Conservation (phyloP, 805 yeast genomes). For the Barnettozyma pratensis region DNA sequence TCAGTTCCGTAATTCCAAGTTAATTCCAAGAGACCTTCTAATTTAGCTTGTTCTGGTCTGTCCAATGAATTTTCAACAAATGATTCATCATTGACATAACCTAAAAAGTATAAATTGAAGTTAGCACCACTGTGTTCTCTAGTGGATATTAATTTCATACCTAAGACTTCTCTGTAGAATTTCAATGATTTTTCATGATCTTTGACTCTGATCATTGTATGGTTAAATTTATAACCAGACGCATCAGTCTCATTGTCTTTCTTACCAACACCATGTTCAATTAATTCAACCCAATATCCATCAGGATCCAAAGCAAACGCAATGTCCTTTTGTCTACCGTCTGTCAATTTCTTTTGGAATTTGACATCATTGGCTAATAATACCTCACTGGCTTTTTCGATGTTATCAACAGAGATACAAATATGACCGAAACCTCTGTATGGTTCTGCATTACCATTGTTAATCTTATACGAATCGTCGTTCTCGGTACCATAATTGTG, state of each 20-base stretch:
- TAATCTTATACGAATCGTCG: slow-evolving; percentile 49
- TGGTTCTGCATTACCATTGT: slow-evolving; percentile 82
- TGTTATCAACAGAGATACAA: slow-evolving; percentile 80
- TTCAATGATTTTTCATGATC: slow-evolving; percentile 72
- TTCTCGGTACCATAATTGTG: slow-evolving; percentile 73
- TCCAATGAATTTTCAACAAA: slow-evolving; percentile 38
- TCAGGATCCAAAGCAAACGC: slow-evolving; percentile 96
- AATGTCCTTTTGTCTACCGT: slow-evolving; percentile 89
- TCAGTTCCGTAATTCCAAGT: slow-evolving; percentile 98
- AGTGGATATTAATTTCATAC: slow-evolving; percentile 66
- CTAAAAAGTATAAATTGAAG: slow-evolving; percentile 83
- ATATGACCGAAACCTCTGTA: slow-evolving; percentile 92
- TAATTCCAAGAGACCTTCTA: slow-evolving; percentile 77
- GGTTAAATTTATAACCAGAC: slow-evolving; percentile 51
- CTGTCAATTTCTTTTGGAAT: slow-evolving; percentile 78
- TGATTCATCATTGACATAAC: slow-evolving; percentile 47
- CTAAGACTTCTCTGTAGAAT: slow-evolving; percentile 76
- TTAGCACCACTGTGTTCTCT: slow-evolving; percentile 60
- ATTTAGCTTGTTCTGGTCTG: slow-evolving; percentile 29
- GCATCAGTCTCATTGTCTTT: slow-evolving; percentile 34
- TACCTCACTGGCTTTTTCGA: slow-evolving; percentile 52
- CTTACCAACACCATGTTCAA: slow-evolving; percentile 49
- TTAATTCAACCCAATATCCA: slow-evolving; percentile 93
- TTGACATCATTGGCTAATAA: slow-evolving; percentile 58
- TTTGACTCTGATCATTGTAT: slow-evolving; percentile 88